phyloP scores from a whole-genome alignment of 345 rosid genomes.

The Clarkia xantiana region DNA sequence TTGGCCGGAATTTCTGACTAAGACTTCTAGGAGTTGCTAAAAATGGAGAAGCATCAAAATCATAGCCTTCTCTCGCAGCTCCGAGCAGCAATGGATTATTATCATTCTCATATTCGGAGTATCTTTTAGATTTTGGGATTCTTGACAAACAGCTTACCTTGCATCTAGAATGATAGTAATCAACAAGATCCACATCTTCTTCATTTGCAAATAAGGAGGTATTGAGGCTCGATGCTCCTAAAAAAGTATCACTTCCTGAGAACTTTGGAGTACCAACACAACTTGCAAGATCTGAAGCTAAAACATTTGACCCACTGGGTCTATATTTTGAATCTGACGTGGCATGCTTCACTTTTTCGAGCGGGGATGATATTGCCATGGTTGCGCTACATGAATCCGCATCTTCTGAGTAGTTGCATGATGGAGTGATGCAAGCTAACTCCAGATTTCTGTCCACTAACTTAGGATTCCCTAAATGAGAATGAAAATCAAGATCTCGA shows the following conservation, averaged over 20 bases:
- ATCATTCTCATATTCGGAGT: slow-evolving; percentile 45
- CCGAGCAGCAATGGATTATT: slow-evolving; percentile 37
- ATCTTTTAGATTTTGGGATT: slow-evolving; percentile 56
- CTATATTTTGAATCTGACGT: slow-evolving; percentile 14
- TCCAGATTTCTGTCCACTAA: slow-evolving; percentile 24
- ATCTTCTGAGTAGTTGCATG: no score
- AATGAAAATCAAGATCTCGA: slow-evolving; percentile 13
- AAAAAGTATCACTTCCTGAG: slow-evolving; percentile 29
- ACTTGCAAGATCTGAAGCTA: slow-evolving; percentile 46
- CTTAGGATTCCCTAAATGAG: slow-evolving; percentile 13
- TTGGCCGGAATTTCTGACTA: slow-evolving; percentile 69
- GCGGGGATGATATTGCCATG: slow-evolving; percentile 17
- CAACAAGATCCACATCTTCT: slow-evolving; percentile 21
- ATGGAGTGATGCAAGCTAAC: no score
- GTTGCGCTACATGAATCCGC: slow-evolving; percentile 29
- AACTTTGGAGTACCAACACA: slow-evolving; percentile 35
- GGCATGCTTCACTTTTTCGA: slow-evolving; percentile 14
- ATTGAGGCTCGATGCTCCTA: slow-evolving; percentile 22
- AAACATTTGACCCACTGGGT: slow-evolving; percentile 15
- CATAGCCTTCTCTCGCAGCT: slow-evolving; percentile 15
- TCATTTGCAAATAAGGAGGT: slow-evolving; percentile 33
- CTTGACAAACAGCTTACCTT: slow-evolving; percentile 71
- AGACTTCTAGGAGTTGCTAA: slow-evolving; percentile 47
- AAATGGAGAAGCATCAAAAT: slow-evolving; percentile 18
- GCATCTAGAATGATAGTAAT: slow-evolving; percentile 36